phyloP scores from a whole-genome alignment of 2,329 filamentous ascomycete genomes.

The Cyphellophora europaea region DNA sequence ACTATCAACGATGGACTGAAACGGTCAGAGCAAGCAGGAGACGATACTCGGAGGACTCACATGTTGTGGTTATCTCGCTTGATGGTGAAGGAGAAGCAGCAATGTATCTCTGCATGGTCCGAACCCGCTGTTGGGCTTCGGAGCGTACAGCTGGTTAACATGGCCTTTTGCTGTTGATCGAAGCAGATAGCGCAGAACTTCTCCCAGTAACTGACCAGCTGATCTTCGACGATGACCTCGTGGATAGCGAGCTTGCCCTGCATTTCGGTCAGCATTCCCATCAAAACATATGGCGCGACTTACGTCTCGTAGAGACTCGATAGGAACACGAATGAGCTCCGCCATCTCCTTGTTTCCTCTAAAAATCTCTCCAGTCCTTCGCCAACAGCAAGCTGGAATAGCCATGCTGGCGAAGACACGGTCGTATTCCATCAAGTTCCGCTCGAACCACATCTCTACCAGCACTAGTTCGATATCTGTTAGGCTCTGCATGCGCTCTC shows the following conservation, averaged over 20 bases:
- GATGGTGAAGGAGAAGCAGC: slow-evolving; percentile 97
- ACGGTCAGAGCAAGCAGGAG: slow-evolving; percentile 24
- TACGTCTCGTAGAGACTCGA: slow-evolving; percentile 84
- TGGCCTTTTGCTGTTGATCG: slow-evolving; percentile 84
- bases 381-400: slow-evolving; percentile 94
- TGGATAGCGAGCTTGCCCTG: slow-evolving; percentile 92
- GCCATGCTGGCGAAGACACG: slow-evolving; percentile 98
- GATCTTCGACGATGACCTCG: slow-evolving; percentile 91
- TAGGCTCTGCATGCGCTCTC: slow-evolving; percentile 84
- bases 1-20: slow-evolving; percentile 83
- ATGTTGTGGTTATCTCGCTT: slow-evolving; percentile 91
- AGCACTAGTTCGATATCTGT: slow-evolving; percentile 91
- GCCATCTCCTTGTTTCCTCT: slow-evolving; percentile 98
- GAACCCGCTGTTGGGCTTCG: slow-evolving; percentile 68
- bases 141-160: slow-evolving; percentile 84
- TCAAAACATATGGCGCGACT: slow-evolving; percentile 28
- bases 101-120: slow-evolving; percentile 67
- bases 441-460: slow-evolving; percentile 98
- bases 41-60: slow-evolving; percentile 47
- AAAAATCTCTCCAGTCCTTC: slow-evolving; percentile 93
- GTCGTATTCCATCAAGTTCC: slow-evolving; percentile 93
- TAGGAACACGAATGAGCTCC: slow-evolving; percentile 84
- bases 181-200: slow-evolving; percentile 98
- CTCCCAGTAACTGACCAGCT: slow-evolving; percentile 95
- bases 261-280: slow-evolving; percentile 1